Evolutionary conservation across 2,329 filamentous ascomycete species (phyloP).

Genomic region (Stagonosporopsis rhizophila): DNA sequence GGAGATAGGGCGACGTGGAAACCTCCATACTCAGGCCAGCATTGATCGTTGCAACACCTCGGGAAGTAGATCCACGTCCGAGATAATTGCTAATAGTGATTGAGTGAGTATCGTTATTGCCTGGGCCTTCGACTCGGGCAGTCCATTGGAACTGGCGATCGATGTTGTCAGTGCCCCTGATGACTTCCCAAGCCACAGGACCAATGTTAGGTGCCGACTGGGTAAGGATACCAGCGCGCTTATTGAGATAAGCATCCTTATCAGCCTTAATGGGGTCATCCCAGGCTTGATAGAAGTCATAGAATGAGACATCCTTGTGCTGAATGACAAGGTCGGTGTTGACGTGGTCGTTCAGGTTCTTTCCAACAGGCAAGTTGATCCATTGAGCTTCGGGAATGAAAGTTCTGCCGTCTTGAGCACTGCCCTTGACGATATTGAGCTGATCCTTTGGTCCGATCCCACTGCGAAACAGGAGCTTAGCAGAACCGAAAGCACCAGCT

Average conservation of each 20-base stretch:
- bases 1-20: conserved; percentile 66
- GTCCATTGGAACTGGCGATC: conserved; percentile 72
- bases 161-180: conserved; percentile 64
- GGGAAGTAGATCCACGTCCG: conserved; percentile 67
- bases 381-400: conserved; percentile 55
- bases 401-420: conserved; percentile 51
- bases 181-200: conserved; percentile 67
- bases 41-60: conserved; percentile 68
- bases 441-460: conserved; percentile 69
- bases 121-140: conserved; percentile 66
- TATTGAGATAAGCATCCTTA: conserved; percentile 51
- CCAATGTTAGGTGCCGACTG: conserved; percentile 72
- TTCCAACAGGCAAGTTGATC: conserved; percentile 61
- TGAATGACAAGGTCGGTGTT: conserved; percentile 64
- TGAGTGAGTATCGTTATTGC: conserved; percentile 47
- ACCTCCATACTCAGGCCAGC: conserved; percentile 65
- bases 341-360: conserved; percentile 61
- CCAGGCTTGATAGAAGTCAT: conserved; percentile 71
- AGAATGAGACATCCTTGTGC: conserved; percentile 63
- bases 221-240: conserved; percentile 66
- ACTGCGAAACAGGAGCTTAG: conserved; percentile 72
- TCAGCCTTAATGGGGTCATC: conserved; percentile 52
- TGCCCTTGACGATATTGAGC: conserved; percentile 55
- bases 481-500: conserved; percentile 72
- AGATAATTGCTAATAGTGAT: conserved; percentile 64